phyloP scores from a whole-genome alignment of 2,329 filamentous ascomycete species.

The Colletotrichum camelliae region DNA sequence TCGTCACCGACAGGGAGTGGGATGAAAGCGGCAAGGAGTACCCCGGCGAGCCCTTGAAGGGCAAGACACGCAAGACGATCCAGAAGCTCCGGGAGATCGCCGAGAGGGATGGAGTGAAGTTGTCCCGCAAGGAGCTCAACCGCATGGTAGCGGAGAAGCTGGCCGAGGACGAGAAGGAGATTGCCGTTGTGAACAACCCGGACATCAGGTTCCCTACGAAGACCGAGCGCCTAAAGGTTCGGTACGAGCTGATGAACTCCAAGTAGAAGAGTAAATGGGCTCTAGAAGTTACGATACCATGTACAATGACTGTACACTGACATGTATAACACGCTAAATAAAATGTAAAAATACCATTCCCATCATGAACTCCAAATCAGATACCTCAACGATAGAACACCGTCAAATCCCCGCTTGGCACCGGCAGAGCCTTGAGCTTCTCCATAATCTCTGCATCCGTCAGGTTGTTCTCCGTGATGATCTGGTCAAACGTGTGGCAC shows the following conservation, averaged over 20 bases:
- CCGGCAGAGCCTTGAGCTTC: slow-evolving; percentile 64
- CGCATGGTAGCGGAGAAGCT: slow-evolving; percentile 31
- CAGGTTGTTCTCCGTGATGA: slow-evolving; percentile 77
- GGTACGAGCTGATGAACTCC: background rate
- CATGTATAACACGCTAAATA: slow-evolving; percentile 13
- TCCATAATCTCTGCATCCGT: slow-evolving; percentile 74
- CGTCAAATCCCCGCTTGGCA: slow-evolving; percentile 57
- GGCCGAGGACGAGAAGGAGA: slow-evolving; percentile 21
- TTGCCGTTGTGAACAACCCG: slow-evolving; percentile 44
- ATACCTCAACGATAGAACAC: slow-evolving; percentile 54
- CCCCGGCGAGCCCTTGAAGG: slow-evolving; percentile 57
- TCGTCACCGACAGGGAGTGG: slow-evolving; percentile 63
- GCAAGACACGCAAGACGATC: slow-evolving; percentile 49
- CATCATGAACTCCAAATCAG: background rate
- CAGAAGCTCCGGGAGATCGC: slow-evolving; percentile 41
- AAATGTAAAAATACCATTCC: slow-evolving; percentile 12
- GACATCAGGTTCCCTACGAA: slow-evolving; percentile 41
- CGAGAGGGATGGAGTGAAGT: slow-evolving; percentile 30
- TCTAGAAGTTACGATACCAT: slow-evolving; percentile 3
- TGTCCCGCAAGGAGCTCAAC: slow-evolving; percentile 32
- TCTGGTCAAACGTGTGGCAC: slow-evolving; percentile 79
- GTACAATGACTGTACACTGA: slow-evolving; percentile 11
- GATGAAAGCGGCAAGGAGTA: slow-evolving; percentile 52
- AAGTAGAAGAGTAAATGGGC: background rate
- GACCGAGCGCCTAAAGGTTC: slow-evolving; percentile 7